Conservation (phyloP, 441 rosid genomes). For the Metrosideros polymorpha region DNA sequence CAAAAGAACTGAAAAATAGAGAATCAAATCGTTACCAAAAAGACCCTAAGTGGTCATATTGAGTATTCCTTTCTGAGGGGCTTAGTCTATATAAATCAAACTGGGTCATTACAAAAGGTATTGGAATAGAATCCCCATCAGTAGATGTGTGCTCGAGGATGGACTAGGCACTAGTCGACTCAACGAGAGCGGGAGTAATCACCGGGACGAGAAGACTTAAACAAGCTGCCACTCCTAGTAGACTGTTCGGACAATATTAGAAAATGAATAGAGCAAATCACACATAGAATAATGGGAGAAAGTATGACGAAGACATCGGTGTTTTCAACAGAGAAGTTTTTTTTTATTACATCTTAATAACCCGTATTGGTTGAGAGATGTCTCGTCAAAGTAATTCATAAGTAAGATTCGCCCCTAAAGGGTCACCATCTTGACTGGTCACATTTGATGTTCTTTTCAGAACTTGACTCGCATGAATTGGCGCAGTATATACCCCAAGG, state of each 20-base stretch:
- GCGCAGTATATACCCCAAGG: not conserved
- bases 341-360: not conserved
- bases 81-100: not conserved
- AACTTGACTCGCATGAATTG: not conserved
- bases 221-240: accelerated
- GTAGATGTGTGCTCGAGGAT: not conserved
- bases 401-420: not conserved
- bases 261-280: not conserved
- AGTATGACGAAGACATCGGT: not conserved
- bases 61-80: not conserved
- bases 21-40: too few species aligned
- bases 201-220: not conserved
- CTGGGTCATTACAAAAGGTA: not conserved
- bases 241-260: not conserved
- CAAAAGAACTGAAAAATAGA: too few species aligned
- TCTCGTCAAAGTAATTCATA: not conserved
- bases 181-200: not conserved
- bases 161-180: not conserved
- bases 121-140: not conserved
- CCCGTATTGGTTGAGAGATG: not conserved
- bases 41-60: too few species aligned
- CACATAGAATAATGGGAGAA: not conserved
- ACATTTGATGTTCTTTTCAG: not conserved
- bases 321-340: not conserved
- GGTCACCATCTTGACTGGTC: not conserved